Evolutionary conservation across 2,329 filamentous ascomycete genomes (phyloP).

Genomic region (Fusarium incarnatum): DNA sequence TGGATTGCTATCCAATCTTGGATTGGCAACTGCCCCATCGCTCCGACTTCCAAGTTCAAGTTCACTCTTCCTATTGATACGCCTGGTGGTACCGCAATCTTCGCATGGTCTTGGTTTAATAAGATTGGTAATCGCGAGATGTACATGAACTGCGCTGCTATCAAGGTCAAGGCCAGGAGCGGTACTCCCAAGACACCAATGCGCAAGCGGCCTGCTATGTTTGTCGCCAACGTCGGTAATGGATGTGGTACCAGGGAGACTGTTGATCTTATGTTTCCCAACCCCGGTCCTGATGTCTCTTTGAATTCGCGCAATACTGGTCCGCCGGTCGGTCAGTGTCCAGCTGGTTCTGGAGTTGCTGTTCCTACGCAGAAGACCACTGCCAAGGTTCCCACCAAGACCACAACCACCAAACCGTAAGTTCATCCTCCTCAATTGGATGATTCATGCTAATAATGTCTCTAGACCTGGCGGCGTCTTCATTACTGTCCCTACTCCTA

Average conservation of each 20-base stretch:
- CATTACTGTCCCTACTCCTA: conserved; percentile 8
- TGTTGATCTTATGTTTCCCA: conserved; percentile 71
- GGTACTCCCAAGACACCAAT: conserved; percentile 53
- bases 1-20: conserved; percentile 74
- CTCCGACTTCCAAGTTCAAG: conserved; percentile 62
- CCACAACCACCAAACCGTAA: conserved; percentile 22
- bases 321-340: conserved; percentile 34
- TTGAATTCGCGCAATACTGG: conserved; percentile 56
- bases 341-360: conserved; percentile 37
- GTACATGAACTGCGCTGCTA: conserved; percentile 85
- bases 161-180: conserved; percentile 65
- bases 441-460: no score
- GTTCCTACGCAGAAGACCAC: conserved; percentile 26
- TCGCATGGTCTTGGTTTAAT: conserved; percentile 85
- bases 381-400: conserved; percentile 14
- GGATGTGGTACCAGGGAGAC: conserved; percentile 54
- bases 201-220: conserved; percentile 71
- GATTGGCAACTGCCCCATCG: conserved; percentile 63
- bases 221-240: conserved; percentile 74
- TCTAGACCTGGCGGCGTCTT: conserved; percentile 28
- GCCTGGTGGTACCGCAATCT: conserved; percentile 65
- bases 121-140: conserved; percentile 80
- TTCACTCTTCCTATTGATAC: conserved; percentile 70
- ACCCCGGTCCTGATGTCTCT: conserved; percentile 55
- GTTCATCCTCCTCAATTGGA: no score